Conservation (phyloP, 306 rosid species). For the Dicorynia guianensis region DNA sequence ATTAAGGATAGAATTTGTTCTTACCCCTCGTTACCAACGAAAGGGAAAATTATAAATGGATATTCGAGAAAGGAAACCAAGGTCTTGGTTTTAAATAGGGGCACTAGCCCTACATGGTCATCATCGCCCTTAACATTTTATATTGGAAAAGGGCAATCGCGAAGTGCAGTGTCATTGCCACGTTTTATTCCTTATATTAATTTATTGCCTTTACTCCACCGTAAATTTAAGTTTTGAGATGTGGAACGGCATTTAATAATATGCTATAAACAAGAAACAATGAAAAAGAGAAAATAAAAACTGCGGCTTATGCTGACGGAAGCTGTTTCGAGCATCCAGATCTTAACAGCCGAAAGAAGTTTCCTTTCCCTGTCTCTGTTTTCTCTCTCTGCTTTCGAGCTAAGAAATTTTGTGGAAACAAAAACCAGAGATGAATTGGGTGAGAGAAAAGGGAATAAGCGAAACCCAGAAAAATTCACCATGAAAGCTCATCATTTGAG, state of each 20-base stretch:
- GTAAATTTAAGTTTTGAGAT: not conserved
- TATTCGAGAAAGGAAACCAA: slow-evolving; percentile 23
- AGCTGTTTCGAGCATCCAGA: slow-evolving; percentile 51
- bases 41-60: slow-evolving; percentile 7
- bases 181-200: slow-evolving; percentile 31
- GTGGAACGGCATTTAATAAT: not conserved
- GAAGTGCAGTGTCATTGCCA: slow-evolving; percentile 23
- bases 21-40: slow-evolving; percentile 35
- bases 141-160: not conserved
- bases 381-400: slow-evolving; percentile 28
- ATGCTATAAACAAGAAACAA: not conserved
- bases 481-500: slow-evolving; percentile 52
- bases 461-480: slow-evolving; percentile 34
- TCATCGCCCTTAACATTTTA: slow-evolving; percentile 15
- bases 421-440: slow-evolving; percentile 54
- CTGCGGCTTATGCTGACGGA: slow-evolving; percentile 45
- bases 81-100: not conserved
- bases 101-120: slow-evolving; percentile 1
- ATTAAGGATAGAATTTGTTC: slow-evolving; percentile 46
- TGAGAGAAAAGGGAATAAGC: slow-evolving; percentile 37
- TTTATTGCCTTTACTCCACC: not conserved
- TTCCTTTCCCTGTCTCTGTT: slow-evolving; percentile 39
- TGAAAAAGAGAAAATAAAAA: not conserved
- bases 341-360: slow-evolving; percentile 54
- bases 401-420: slow-evolving; percentile 30